These are phyloP conservation scores for Arabidopsis hybrid DNA, from an alignment of 441 rosid genomes.

Conservation along the genomic window DNA sequence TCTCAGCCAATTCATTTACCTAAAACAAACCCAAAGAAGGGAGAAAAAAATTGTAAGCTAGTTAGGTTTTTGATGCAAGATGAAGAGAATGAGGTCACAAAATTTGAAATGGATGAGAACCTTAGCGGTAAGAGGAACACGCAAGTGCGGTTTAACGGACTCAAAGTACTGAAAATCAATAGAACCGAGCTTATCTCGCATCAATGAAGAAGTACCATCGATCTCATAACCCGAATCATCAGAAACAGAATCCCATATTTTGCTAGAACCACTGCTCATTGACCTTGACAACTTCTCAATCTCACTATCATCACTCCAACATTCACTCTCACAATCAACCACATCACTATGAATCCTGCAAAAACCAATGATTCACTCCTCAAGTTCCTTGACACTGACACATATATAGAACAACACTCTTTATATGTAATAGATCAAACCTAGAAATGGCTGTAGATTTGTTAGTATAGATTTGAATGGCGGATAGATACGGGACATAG, in stretches of 20 bases:
- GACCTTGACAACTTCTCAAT: conserved; percentile 43
- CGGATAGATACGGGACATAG: conserved; percentile 75
- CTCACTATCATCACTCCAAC: conserved; percentile 51
- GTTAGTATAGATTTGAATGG: conserved; percentile 68
- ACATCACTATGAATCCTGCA: conserved; percentile 40
- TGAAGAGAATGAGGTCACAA: neutral
- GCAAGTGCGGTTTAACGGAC: conserved; percentile 57
- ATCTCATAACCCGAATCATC: conserved; percentile 56
- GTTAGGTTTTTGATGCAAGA: neutral
- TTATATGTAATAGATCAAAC: conserved; percentile 31
- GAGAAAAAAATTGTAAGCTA: neutral
- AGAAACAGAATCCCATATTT: conserved; percentile 63
- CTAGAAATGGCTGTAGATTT: conserved; percentile 55
- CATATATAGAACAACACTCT: neutral
- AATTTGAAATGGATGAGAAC: conserved; percentile 40
- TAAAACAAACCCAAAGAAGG: conserved; percentile 16
- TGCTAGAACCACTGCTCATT: conserved; percentile 61
- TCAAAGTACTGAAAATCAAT: conserved; percentile 64
- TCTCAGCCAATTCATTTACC: conserved; percentile 52
- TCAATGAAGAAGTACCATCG: conserved; percentile 37
- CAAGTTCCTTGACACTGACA: neutral
- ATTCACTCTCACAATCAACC: conserved; percentile 39
- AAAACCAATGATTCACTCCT: conserved; percentile 26
- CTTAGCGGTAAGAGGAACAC: conserved; percentile 69
- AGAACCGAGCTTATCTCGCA: conserved; percentile 58